Evolutionary conservation across 352 stramenopile species (phyloP).

Genomic region (Poterioochromonas sp.): DNA sequence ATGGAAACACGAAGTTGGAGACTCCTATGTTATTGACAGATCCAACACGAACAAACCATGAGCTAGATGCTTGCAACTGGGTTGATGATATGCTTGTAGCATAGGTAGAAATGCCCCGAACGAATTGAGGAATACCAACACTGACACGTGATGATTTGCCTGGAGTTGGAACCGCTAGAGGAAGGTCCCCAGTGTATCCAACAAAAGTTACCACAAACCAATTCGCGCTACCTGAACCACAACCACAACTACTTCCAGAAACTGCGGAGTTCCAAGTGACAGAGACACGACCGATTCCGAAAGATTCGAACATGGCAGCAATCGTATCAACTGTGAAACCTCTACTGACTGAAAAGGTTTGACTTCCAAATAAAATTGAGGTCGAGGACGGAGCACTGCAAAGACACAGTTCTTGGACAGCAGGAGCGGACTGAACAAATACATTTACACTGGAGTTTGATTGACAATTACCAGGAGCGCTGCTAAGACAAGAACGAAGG

Average conservation of each 20-base stretch:
- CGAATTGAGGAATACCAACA: neutral
- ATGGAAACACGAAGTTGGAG: conserved; percentile 1
- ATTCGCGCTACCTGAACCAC: no score
- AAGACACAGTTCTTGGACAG: conserved; percentile 16
- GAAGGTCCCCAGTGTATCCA: neutral
- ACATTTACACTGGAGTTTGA: neutral
- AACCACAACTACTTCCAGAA: no score
- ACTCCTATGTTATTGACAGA: conserved; percentile 16
- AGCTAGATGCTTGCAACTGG: neutral
- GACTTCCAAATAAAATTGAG: neutral
- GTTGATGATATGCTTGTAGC: neutral
- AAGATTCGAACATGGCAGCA: no score
- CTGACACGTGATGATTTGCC: neutral
- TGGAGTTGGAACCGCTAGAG: neutral
- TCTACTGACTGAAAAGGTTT: neutral
- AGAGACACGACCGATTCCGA: no score
- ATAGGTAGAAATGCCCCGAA: conserved; percentile 20
- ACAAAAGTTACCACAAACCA: no score
- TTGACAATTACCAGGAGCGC: neutral
- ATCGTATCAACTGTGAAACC: no score
- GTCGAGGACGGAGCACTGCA: conserved; percentile 1
- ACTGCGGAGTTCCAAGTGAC: no score
- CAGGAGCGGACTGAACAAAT: neutral
- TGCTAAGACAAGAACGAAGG: neutral
- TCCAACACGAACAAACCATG: conserved; percentile 20